Evolutionary conservation across 352 stramenopile species (phyloP).

Genomic region (Aphanomyces astaci): DNA sequence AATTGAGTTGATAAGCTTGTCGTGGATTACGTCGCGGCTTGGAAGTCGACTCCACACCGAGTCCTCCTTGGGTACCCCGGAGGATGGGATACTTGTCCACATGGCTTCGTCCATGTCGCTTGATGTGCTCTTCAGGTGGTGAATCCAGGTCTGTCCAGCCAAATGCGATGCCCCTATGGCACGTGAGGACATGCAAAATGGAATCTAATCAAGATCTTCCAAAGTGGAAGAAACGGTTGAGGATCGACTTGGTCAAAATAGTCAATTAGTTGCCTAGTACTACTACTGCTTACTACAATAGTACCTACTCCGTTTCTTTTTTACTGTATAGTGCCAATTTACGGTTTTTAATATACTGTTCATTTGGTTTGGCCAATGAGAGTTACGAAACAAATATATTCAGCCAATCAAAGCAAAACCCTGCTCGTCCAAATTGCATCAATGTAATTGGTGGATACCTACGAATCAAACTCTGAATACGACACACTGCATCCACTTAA

Average conservation of each 20-base stretch:
- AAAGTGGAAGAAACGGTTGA: not conserved
- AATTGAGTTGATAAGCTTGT: conserved; percentile 4
- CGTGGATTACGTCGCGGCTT: conserved; percentile 2
- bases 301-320: no score
- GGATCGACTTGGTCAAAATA: not conserved
- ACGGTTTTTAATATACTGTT: no score
- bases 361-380: not conserved
- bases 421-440: no score
- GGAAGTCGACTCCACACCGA: conserved; percentile 5
- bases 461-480: no score
- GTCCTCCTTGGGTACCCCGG: not conserved
- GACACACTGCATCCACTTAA: no score
- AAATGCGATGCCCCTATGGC: not conserved
- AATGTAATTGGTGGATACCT: no score
- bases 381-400: no score
- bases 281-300: no score
- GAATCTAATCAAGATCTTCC: conserved; percentile 6
- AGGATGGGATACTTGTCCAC: not conserved
- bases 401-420: not conserved
- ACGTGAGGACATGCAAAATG: conserved; percentile 2
- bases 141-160: not conserved
- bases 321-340: no score
- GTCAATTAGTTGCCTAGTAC: no score
- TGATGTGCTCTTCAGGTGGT: not conserved
- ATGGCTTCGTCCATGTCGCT: conserved; percentile 1